Evolutionary conservation across 768 basidiomycete genomes (phyloP).

Genomic region (Naganishia onofrii): DNA sequence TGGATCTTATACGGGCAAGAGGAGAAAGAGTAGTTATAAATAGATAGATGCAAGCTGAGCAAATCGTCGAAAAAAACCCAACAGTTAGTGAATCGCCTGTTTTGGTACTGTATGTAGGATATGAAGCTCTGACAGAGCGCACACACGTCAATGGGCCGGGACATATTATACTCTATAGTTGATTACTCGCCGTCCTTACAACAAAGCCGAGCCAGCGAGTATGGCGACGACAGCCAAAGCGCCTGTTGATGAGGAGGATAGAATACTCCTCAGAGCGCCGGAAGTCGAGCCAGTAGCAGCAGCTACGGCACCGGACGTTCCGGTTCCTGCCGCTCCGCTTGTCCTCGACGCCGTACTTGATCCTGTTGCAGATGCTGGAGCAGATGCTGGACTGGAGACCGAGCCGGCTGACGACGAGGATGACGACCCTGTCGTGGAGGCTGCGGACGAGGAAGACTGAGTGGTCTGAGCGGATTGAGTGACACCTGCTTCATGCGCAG

Average conservation of each 20-base stretch:
- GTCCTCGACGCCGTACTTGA: neutral
- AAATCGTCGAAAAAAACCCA: neutral
- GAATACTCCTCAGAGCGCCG: neutral
- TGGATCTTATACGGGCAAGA: constrained; percentile 1
- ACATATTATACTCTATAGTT: neutral
- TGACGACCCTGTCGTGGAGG: neutral
- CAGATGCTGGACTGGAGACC: neutral
- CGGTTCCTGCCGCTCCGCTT: neutral
- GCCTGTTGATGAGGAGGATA: constrained; percentile 1
- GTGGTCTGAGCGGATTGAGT: constrained; percentile 1
- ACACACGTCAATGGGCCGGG: neutral
- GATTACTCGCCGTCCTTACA: neutral
- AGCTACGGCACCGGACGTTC: neutral
- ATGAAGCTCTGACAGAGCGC: neutral
- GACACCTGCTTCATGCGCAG: neutral
- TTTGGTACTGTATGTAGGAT: neutral
- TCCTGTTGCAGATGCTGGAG: constrained; percentile 6
- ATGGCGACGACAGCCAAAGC: neutral
- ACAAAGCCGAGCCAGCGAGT: neutral
- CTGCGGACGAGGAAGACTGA: constrained; percentile 8
- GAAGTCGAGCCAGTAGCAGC: constrained; percentile 8
- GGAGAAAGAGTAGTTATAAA: constrained; percentile 20
- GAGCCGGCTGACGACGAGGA: neutral
- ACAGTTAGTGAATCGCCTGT: neutral
- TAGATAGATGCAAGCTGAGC: neutral